Evolutionary conservation across 305 asterid species (phyloP), one percentile per base, ranked within the genome.

Genomic region (Fraxinus angustifolia): DNA sequence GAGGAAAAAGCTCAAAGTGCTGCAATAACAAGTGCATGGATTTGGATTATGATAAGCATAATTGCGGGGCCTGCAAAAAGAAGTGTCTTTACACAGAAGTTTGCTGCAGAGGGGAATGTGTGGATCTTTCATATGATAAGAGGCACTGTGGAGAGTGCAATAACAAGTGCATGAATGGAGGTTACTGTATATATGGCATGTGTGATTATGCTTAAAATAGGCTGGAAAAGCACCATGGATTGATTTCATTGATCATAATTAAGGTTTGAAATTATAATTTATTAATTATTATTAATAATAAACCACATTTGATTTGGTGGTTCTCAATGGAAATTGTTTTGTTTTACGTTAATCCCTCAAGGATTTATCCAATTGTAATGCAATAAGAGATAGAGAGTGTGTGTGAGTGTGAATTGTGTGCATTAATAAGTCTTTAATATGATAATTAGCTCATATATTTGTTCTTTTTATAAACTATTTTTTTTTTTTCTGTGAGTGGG

Each of bases 11-110:
- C 60, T 75, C 97, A 6, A 93, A 93, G 0, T 93, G 97, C 12
- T 93, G 97, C 79, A 91, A 92, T 76, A 93, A 92, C 56, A 88
- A 91, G 80, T 93, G 97, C 73, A 36, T 90, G n/a, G 92, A 92
- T 48, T 76, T 93, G 82, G 8, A 0, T 8, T 72, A 88, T 19
- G 93, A 91, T 21, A 36, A 79, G 3, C 17, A 91, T 0, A 88
- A 93, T 34, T 93, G 97, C 10, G 97, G 97, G 1, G 83, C 89
- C 0, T 93, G 97, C 78, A 93, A 90, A 87, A 92, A 79, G 2
- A 88, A 90, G 71, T 93, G 97, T 71, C 77, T 2, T 14, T 87
- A 80, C 5, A 87, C 90, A 0, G 86, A 91, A 10, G 7, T 82
- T 34, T 93, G 97, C 35, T 93, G 97, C 83, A 30, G 87, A 12